These are phyloP conservation scores for Spirogloea muscicola DNA, from an alignment of 139 green algal species.

Conservation along the genomic window DNA sequence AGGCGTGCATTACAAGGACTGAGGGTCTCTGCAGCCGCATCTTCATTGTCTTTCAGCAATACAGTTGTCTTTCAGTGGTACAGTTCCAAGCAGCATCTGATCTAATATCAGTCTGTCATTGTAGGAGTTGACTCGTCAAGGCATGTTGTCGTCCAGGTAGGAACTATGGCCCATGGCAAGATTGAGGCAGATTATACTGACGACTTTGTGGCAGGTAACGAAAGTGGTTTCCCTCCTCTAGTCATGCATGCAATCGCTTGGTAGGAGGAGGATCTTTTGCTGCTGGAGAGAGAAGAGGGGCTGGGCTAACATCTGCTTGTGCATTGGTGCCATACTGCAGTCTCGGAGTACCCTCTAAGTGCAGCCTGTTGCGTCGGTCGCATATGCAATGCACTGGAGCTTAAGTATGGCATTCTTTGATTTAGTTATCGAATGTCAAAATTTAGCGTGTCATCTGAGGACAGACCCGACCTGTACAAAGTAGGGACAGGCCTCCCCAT, in stretches of 20 bases:
- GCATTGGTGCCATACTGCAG: too few relatives aligned
- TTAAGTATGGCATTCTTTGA: constrained; percentile 79
- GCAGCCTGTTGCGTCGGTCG: constrained; percentile 78
- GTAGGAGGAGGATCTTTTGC: background rate
- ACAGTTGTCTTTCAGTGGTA: too few relatives aligned
- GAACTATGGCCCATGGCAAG: constrained; percentile 87
- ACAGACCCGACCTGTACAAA: too few relatives aligned
- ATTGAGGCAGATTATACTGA: constrained; percentile 83
- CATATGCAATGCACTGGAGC: constrained; percentile 86
- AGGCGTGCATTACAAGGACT: too few relatives aligned
- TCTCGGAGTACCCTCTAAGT: constrained; percentile 86
- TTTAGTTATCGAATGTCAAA: too few relatives aligned
- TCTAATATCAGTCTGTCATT: too few relatives aligned
- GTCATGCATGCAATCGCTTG: background rate
- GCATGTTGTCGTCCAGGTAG: constrained; percentile 67
- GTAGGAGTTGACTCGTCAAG: too few relatives aligned
- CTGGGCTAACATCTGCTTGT: constrained; percentile 55
- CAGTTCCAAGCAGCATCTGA: too few relatives aligned
- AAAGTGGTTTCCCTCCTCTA: background rate
- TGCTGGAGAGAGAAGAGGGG: background rate
- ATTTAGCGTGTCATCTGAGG: too few relatives aligned
- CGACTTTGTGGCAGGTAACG: constrained; percentile 39
- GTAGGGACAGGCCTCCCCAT: too few relatives aligned
- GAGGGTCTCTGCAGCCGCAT: too few relatives aligned
- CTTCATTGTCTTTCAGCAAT: too few relatives aligned